Evolutionary conservation across 345 rosid species (phyloP), one percentile per base, ranked within the genome.

Genomic region (Linum lewisii): DNA sequence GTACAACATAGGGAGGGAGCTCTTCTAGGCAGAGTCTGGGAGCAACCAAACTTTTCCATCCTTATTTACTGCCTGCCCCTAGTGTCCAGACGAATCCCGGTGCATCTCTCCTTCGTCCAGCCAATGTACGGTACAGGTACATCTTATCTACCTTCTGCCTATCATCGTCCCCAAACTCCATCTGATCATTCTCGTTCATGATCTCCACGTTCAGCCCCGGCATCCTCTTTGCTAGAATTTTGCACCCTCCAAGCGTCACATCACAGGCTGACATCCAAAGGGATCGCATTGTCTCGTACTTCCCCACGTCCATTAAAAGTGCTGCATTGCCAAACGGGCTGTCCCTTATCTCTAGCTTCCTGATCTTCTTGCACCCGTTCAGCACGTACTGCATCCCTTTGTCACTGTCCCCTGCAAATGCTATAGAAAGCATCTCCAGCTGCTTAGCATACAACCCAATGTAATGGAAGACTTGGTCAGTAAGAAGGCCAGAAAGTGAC

Each of bases 201-300:
- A 93, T 82, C 84, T 93, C 99, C 59, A 93, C 96, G 6, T 77
- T 93, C 42, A 93, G 83, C 77, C 76, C 69, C 0, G 95, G 88
- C 81, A 85, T 85, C 71, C 69, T 67, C 80, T 65, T 66, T 0
- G 97, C 95, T 10, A 93, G 77, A 16, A 70, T 67, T 69, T 76
- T 82, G 90, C 99, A 93, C 70, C 85, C 96, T 68, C 83, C 95
- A 7, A 93, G 85, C 67, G 99, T 87, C 66, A 89, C 78, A 63
- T 89, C 84, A 38, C 97, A 93, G 58, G 99, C 84, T 72, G 99
- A 93, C 97, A 93, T 93, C 99, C 99, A 89, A 89, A 93, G 99
- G 89, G 97, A 93, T 82, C 99, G 97, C 99, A 93, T 93, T 84
- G 97, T 82, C 66, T 89, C 94, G 73, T 93, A 89, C 95, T 87